These are phyloP conservation scores for Boechera divaricarpa DNA, from an alignment of 345 rosid genomes.

Conservation along the genomic window DNA sequence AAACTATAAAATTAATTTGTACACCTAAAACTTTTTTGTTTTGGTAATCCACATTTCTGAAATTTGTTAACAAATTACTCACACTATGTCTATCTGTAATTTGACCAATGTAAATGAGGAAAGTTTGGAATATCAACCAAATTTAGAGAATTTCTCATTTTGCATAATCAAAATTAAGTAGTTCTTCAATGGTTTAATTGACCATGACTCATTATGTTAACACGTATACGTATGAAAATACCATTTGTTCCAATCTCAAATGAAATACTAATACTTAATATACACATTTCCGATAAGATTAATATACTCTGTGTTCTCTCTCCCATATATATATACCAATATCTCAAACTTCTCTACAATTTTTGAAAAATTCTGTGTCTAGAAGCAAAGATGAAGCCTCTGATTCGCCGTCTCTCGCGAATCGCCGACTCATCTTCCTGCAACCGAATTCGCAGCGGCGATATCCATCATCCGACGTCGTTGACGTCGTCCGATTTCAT, in stretches of 20 bases:
- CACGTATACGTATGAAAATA: background rate
- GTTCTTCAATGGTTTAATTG: background rate
- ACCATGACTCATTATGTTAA: conserved; percentile 1
- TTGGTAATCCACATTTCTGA: too few species aligned
- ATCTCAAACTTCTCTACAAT: background rate
- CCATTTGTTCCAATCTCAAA: background rate
- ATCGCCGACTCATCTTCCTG: conserved; percentile 78
- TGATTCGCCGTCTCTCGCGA: conserved; percentile 76
- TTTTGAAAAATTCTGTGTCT: background rate
- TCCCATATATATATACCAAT: background rate
- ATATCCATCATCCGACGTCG: conserved; percentile 8
- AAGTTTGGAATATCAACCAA: background rate
- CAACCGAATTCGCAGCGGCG: conserved; percentile 41
- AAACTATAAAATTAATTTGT: too few species aligned
- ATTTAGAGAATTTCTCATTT: conserved; percentile 7
- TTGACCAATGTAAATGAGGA: conserved; percentile 4
- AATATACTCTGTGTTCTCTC: background rate
- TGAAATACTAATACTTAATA: background rate
- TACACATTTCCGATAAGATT: background rate
- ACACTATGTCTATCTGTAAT: conserved; percentile 6
- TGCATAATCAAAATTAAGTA: conserved; percentile 7
- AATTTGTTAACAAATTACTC: background rate
- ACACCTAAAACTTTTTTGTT: too few species aligned
- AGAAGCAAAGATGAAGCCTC: conserved; percentile 63
- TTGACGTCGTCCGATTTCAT: background rate